These are phyloP conservation scores for Penicillium steckii DNA, from an alignment of 495 filamentous ascomycete species.

Conservation along the genomic window DNA sequence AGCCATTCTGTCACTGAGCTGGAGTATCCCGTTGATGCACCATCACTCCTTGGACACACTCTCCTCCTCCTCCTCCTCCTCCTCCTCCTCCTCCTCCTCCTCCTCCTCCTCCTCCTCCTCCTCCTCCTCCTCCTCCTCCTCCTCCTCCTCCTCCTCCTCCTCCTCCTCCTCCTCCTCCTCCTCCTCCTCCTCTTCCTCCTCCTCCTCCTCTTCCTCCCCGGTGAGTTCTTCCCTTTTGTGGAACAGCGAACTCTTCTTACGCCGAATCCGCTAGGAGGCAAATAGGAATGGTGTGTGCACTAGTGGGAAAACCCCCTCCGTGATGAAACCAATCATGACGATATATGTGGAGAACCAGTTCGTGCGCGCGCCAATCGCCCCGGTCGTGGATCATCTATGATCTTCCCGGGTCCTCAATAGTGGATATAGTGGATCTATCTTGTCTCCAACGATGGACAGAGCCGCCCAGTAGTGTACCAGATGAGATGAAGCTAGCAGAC, in stretches of 20 bases:
- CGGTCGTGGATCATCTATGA: constrained; percentile 22
- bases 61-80: no score
- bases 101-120: no score
- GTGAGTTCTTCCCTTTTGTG: constrained; percentile 2
- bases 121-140: no score
- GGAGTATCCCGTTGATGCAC: background rate
- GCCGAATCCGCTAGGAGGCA: constrained; percentile 14
- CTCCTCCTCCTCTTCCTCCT: no score
- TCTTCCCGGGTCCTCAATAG: constrained; percentile 34
- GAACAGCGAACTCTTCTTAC: constrained; percentile 6
- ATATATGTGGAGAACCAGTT: constrained; percentile 25
- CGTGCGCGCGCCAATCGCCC: constrained; percentile 28
- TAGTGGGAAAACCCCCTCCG: constrained; percentile 18
- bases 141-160: no score
- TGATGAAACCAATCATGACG: constrained; percentile 19
- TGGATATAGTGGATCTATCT: constrained; percentile 16
- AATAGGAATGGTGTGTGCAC: constrained; percentile 16
- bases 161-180: no score
- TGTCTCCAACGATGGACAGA: constrained; percentile 7
- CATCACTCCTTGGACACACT: background rate
- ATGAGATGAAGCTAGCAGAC: no score
- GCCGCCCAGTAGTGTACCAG: background rate
- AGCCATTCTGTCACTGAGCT: background rate
- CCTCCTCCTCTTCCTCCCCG: background rate
- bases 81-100: no score